phyloP scores from a whole-genome alignment of 2,329 filamentous ascomycete genomes.

The Pseudohalonectria lignicola region DNA sequence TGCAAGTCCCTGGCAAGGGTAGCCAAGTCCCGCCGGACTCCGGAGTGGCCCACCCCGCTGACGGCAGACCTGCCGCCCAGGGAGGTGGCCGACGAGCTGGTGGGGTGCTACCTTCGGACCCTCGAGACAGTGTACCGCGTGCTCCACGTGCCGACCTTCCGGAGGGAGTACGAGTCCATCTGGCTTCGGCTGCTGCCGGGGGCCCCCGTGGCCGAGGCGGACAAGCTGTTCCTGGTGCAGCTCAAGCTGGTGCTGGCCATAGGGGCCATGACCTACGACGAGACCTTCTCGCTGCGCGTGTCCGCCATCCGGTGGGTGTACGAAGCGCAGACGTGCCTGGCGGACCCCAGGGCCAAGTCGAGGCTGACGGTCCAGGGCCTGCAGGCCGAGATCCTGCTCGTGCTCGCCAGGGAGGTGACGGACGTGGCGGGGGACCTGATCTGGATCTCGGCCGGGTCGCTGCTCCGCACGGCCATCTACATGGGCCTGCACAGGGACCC shows the following conservation, averaged over 20 bases:
- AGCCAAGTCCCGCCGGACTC: conserved; percentile 36
- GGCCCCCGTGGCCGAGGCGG: too few species aligned
- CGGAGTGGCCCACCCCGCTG: conserved; percentile 32
- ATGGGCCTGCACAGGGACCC: conserved; percentile 51
- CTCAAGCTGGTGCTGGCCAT: conserved; percentile 48
- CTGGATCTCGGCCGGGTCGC: conserved; percentile 37
- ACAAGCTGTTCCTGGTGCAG: conserved; percentile 43
- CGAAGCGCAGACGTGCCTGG: conserved; percentile 43
- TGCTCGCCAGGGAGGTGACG: conserved; percentile 14
- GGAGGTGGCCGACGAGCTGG: conserved; percentile 34
- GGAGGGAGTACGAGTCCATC: conserved; percentile 37
- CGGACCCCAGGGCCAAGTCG: conserved; percentile 40
- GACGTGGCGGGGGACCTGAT: conserved; percentile 32
- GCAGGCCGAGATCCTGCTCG: conserved; percentile 8
- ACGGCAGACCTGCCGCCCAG: conserved; percentile 31
- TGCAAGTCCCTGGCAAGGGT: conserved; percentile 39
- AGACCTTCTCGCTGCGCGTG: conserved; percentile 33
- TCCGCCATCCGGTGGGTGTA: conserved; percentile 45
- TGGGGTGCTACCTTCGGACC: conserved; percentile 41
- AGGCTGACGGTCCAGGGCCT: conserved; percentile 29
- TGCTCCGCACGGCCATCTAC: conserved; percentile 42
- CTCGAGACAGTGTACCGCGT: conserved; percentile 47
- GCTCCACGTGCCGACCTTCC: conserved; percentile 46
- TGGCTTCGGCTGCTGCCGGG: conserved; percentile 18
- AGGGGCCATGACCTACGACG: conserved; percentile 38